Evolutionary conservation across 768 basidiomycete genomes (phyloP), one percentile per base, ranked within the genome.

Genomic region (Macrocybe gigantea): DNA sequence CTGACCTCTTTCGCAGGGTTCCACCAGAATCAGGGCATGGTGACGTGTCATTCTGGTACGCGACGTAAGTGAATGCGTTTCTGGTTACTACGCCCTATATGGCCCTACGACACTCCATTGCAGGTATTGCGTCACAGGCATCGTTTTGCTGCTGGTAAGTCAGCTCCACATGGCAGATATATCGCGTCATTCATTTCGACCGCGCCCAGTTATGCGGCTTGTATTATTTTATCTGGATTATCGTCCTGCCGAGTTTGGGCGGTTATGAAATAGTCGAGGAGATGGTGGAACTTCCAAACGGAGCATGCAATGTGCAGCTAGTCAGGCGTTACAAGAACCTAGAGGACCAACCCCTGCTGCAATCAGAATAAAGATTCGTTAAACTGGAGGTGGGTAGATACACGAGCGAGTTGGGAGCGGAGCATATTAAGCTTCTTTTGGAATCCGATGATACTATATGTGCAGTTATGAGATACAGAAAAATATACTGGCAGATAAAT

Each of bases 191-290:
- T 34, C 32, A 7, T 43, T 47, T 8, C 35, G 5, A 8, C 9
- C 12, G 3, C 35, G 31, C 37, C 6, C 37, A 70, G 68, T 54
- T 50, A 11, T 66, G 64, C 38, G 68, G 61, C 6, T 30, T 66
- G 8, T 70, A 70, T 47, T 67, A 68, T 47, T 65, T 60, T 59
- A 22, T 75, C 13, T 77, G 75, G 74, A 70, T 74, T 22, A 56
- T 72, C 7, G 33, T 72, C 1, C 62, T 78, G 3, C 75, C 76
- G 13, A 66, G 56, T 42, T 44, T 66, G 5, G 69, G 75, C 7
- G 68, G 69, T 0, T 78, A 78, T 50, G 68, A 71, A 42, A 63
- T 77, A 6, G 65, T 72, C 1, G 71, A 74, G 47, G 72, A 79
- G 55, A 62, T 80, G 22, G 73, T 78, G 53, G 60, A 57, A 30